Percentiles rank a stretch among this genome's conserved stretches.
Conservation (phyloP, 192 early-diverging fungal species). For the Linnemannia zychae region DNA sequence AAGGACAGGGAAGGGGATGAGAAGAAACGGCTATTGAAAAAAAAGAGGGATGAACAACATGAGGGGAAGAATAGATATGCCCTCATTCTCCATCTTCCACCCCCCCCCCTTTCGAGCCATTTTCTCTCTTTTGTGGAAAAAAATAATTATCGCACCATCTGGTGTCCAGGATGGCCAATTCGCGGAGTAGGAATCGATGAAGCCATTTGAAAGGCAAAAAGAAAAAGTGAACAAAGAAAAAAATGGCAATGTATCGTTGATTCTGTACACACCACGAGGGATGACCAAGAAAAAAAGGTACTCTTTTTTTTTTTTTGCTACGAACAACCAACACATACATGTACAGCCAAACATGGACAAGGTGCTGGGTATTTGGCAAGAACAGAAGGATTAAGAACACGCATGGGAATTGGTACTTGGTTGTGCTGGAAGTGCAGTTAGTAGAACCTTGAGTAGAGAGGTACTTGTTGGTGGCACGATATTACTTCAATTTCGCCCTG, state of each 20-base stretch:
- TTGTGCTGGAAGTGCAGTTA: too few relatives aligned
- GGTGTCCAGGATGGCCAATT: constrained; percentile 10
- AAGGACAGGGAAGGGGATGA: background rate
- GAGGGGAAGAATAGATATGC: background rate
- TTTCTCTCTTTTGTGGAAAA: background rate
- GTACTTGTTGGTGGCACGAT: too few relatives aligned
- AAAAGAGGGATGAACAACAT: background rate
- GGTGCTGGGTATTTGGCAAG: background rate
- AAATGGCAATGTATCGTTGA: background rate
- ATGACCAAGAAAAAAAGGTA: too few relatives aligned
- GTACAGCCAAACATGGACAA: background rate
- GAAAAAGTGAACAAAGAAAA: constrained; percentile 2
- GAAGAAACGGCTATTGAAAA: constrained; percentile 2
- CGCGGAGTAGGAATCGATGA: background rate
- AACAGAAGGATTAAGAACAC: background rate
- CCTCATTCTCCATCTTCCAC: too few relatives aligned
- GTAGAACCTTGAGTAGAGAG: too few relatives aligned
- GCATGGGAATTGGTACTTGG: too few relatives aligned
- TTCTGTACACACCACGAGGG: too few relatives aligned
- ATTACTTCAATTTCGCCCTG: background rate
- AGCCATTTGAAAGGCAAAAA: background rate
- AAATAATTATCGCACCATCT: background rate
- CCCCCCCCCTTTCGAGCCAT: too few relatives aligned
- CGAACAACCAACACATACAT: background rate
- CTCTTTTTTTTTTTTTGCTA: too few relatives aligned